phyloP scores from a whole-genome alignment of 352 stramenopile species.

The Globisporangium iwayamae region DNA sequence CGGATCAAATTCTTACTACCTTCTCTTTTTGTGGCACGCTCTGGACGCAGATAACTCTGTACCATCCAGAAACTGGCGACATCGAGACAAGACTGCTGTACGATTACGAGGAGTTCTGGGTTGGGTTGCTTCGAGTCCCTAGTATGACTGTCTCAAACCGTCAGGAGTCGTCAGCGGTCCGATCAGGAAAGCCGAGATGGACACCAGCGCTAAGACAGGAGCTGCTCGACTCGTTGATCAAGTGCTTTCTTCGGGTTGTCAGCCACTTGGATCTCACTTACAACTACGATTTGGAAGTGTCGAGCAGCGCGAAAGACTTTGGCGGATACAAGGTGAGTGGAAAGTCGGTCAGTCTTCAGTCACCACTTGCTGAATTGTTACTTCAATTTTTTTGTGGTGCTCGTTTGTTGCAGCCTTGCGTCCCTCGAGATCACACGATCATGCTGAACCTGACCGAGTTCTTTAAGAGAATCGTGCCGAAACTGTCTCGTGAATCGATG shows the following conservation, averaged over 20 bases:
- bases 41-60: slow-evolving; percentile 38
- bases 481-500: slow-evolving; percentile 23
- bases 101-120: slow-evolving; percentile 77
- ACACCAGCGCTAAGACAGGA: slow-evolving; percentile 25
- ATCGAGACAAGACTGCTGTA: slow-evolving; percentile 71
- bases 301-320: slow-evolving; percentile 29
- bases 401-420: slow-evolving; percentile 34
- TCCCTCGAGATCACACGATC: slow-evolving; percentile 75
- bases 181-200: slow-evolving; percentile 2
- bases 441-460: slow-evolving; percentile 81
- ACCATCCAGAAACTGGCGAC: slow-evolving; percentile 74
- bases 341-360: background rate
- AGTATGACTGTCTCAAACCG: background rate
- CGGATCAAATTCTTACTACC: background rate
- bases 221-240: slow-evolving; percentile 53
- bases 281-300: slow-evolving; percentile 48
- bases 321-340: slow-evolving; percentile 54
- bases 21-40: background rate
- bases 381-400: background rate
- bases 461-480: slow-evolving; percentile 47
- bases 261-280: slow-evolving; percentile 65
- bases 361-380: background rate
- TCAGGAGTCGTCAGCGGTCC: slow-evolving; percentile 1
- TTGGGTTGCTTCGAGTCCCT: slow-evolving; percentile 11
- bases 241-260: slow-evolving; percentile 45